Evolutionary conservation across 495 filamentous ascomycete genomes (phyloP).

Genomic region (Hypoxylon cercidicola): DNA sequence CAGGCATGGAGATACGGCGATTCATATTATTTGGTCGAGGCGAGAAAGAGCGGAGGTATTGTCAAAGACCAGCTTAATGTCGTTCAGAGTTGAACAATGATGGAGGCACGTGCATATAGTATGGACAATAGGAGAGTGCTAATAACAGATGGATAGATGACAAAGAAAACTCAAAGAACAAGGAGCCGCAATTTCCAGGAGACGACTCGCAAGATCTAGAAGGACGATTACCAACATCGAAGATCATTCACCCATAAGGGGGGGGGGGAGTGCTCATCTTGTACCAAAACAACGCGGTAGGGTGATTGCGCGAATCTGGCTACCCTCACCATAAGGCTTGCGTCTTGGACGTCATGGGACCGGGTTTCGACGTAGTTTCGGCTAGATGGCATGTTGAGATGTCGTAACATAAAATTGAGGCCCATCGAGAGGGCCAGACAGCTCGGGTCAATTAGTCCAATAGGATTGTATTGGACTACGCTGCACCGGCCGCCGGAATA

Average conservation of each 20-base stretch:
- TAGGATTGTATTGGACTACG: slow-evolving; percentile 30
- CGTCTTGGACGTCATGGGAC: slow-evolving; percentile 17
- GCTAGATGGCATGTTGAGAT: slow-evolving; percentile 21
- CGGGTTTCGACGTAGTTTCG: slow-evolving; percentile 34
- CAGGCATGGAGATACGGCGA: slow-evolving; percentile 23
- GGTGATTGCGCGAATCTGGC: slow-evolving; percentile 13
- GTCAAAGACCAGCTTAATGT: slow-evolving; percentile 30
- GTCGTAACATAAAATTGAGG: slow-evolving; percentile 40
- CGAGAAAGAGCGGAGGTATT: slow-evolving; percentile 36
- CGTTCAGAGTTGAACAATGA: slow-evolving; percentile 31
- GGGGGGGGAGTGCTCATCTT: slow-evolving; percentile 38
- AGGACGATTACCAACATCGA: slow-evolving; percentile 25
- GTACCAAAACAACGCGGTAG: slow-evolving; percentile 28
- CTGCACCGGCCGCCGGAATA: slow-evolving; percentile 1
- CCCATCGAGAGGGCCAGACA: slow-evolving; percentile 38
- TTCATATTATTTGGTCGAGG: slow-evolving; percentile 41
- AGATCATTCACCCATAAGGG: slow-evolving; percentile 30
- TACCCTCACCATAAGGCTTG: slow-evolving; percentile 3
- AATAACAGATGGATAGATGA: slow-evolving; percentile 15
- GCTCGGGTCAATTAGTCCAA: slow-evolving; percentile 31
- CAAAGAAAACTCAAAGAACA: slow-evolving; percentile 39
- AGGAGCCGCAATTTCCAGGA: slow-evolving; percentile 33
- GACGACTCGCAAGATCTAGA: slow-evolving; percentile 35
- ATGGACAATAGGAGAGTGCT: slow-evolving; percentile 31
- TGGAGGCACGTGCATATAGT: slow-evolving; percentile 12